Percentiles rank a stretch among this genome's conserved stretches.
Conservation (phyloP, 2,329 filamentous ascomycete species). For the Gaeumannomyces sp. region DNA sequence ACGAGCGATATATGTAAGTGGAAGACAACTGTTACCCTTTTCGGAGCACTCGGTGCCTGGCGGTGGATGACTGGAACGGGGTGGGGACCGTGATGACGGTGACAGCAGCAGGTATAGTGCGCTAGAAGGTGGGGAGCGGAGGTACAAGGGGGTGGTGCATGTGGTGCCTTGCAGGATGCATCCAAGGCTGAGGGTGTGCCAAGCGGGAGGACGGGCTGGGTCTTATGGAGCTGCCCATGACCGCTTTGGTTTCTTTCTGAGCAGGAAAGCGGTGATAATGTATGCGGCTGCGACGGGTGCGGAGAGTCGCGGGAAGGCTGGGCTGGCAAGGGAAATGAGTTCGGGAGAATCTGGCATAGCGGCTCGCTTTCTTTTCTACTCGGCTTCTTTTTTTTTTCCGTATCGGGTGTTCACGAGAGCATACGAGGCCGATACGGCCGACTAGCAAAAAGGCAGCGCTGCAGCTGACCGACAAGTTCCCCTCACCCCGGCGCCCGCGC, state of each 20-base stretch:
- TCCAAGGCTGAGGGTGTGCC: neutral
- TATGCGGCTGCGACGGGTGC: neutral
- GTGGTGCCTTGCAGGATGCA: conserved; percentile 4
- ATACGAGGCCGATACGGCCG: neutral
- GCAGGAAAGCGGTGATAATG: neutral
- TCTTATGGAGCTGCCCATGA: neutral
- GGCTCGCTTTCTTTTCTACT: neutral
- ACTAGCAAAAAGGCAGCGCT: neutral
- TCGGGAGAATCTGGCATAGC: neutral
- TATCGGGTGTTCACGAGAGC: neutral
- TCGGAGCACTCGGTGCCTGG: neutral
- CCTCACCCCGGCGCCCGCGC: too few species aligned
- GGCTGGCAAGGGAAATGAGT: neutral
- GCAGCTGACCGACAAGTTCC: neutral
- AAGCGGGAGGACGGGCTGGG: neutral
- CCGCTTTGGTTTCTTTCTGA: neutral
- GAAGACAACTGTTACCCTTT: neutral
- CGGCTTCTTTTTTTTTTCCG: neutral
- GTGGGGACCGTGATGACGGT: neutral
- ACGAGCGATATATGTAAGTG: neutral
- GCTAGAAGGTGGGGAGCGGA: neutral
- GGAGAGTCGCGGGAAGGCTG: neutral
- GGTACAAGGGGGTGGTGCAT: neutral
- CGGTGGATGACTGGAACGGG: neutral
- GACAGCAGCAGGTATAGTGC: neutral